phyloP scores from a whole-genome alignment of 108 stramenopile genomes.

The Stephanodiscus minutulus region DNA sequence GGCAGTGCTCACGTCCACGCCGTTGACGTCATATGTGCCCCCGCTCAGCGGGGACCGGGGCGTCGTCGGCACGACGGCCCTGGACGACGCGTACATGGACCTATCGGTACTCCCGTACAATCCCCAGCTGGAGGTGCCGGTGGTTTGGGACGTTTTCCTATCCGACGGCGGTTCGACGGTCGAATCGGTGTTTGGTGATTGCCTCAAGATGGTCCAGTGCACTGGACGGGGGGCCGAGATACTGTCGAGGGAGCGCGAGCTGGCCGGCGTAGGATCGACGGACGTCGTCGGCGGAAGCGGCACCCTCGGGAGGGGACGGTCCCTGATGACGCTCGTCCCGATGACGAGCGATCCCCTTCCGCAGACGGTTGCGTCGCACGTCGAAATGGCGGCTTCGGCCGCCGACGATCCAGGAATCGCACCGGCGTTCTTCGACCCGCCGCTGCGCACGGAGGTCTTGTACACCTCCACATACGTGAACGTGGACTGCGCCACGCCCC shows the following conservation, averaged over 20 bases:
- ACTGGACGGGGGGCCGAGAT: constrained; percentile 12
- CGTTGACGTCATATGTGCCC: constrained; percentile 29
- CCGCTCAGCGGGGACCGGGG: constrained; percentile 6
- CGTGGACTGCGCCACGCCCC: constrained; percentile 33
- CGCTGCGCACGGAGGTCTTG: constrained; percentile 15
- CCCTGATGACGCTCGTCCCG: not conserved
- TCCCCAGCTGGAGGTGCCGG: constrained; percentile 16
- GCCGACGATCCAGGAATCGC: not conserved
- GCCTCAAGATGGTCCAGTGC: constrained; percentile 39
- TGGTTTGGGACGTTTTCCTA: constrained; percentile 39
- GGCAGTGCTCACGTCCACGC: constrained; percentile 16
- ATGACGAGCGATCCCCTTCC: not conserved
- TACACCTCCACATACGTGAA: constrained; percentile 24
- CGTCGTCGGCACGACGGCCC: not conserved
- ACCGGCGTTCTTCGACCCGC: constrained; percentile 21
- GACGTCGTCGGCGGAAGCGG: not conserved
- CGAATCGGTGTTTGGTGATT: constrained; percentile 22
- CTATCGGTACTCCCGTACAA: constrained; percentile 30
- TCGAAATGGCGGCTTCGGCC: not conserved
- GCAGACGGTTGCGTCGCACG: not conserved
- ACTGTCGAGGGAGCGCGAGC: constrained; percentile 3
- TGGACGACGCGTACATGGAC: constrained; percentile 36
- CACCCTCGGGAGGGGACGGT: not conserved
- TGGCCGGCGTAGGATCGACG: not conserved
- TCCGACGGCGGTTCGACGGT: constrained; percentile 2